Evolutionary conservation across 2,329 filamentous ascomycete genomes (phyloP).

Genomic region (Ceratocystis albifundus): DNA sequence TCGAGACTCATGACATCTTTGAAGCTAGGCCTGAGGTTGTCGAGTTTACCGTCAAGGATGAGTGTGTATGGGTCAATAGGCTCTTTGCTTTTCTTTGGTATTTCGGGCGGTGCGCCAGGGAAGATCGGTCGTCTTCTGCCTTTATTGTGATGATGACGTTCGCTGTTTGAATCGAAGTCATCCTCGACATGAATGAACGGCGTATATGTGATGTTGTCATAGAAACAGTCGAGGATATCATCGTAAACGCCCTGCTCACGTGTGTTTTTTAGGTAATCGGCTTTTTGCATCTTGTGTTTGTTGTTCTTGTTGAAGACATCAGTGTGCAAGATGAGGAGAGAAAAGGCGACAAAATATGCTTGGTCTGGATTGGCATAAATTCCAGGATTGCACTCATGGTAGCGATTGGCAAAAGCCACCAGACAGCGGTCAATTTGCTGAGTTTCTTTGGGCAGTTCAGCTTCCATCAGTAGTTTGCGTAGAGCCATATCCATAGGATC

Average conservation of each 20-base stretch:
- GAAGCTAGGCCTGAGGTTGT: slow-evolving; percentile 68
- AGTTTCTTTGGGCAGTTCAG: slow-evolving; percentile 90
- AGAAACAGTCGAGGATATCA: slow-evolving; percentile 89
- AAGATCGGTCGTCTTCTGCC: slow-evolving; percentile 62
- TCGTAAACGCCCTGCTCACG: slow-evolving; percentile 84
- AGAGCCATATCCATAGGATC: slow-evolving; percentile 98
- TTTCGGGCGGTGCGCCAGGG: slow-evolving; percentile 37
- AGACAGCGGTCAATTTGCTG: slow-evolving; percentile 94
- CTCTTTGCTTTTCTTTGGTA: slow-evolving; percentile 58
- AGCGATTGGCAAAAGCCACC: slow-evolving; percentile 88
- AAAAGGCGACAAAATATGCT: slow-evolving; percentile 97
- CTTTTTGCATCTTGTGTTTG: slow-evolving; percentile 96
- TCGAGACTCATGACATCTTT: slow-evolving; percentile 89
- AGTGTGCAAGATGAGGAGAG: slow-evolving; percentile 87
- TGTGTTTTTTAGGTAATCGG: slow-evolving; percentile 91
- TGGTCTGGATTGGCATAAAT: slow-evolving; percentile 86
- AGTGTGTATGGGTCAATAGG: slow-evolving; percentile 91
- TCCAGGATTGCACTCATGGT: slow-evolving; percentile 95
- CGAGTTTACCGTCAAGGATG: slow-evolving; percentile 80
- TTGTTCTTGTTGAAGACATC: slow-evolving; percentile 99
- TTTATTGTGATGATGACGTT: slow-evolving; percentile 60
- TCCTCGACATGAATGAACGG: slow-evolving; percentile 97
- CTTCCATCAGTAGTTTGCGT: slow-evolving; percentile 89
- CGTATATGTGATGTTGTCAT: slow-evolving; percentile 97
- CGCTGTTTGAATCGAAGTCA: slow-evolving; percentile 67